phyloP scores from a whole-genome alignment of 192 early-diverging fungal species.

The Thoreauomyces humboldtii region DNA sequence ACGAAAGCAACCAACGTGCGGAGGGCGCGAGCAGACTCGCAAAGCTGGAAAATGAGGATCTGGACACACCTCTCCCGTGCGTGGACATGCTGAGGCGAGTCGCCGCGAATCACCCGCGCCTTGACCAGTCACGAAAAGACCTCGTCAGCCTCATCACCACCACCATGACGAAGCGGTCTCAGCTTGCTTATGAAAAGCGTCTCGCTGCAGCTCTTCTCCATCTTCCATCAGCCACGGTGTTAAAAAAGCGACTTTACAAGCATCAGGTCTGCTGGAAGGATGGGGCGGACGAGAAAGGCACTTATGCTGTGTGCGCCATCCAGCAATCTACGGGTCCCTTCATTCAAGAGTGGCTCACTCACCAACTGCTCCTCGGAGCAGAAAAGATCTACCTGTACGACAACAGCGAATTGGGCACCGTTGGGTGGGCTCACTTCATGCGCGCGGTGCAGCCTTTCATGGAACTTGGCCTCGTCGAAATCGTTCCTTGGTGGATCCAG shows the following conservation, averaged over 20 bases:
- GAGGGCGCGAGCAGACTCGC: too few relatives aligned
- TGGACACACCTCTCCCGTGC: neutral
- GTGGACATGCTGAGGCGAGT: neutral
- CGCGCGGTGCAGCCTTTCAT: neutral
- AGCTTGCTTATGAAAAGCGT: neutral
- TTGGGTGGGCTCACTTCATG: neutral
- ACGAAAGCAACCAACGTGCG: too few relatives aligned
- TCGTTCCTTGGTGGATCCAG: neutral
- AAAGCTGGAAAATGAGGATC: too few relatives aligned
- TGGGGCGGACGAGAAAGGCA: neutral
- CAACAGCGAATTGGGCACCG: neutral
- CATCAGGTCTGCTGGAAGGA: neutral
- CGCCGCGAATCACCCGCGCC: neutral
- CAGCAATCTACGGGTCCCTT: constrained; percentile 5
- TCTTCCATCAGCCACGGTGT: neutral
- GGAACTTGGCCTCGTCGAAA: neutral
- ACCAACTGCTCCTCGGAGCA: constrained; percentile 3
- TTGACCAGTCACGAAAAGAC: neutral
- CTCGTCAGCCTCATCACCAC: neutral
- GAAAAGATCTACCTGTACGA: neutral
- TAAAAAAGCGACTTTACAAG: neutral
- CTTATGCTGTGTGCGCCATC: neutral
- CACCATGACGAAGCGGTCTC: neutral
- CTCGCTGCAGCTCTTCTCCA: neutral
- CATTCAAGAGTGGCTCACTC: constrained; percentile 8